Evolutionary conservation across 2,329 filamentous ascomycete species (phyloP), one percentile per base, ranked within the genome.

Genomic region (Microcyclosporella mali): DNA sequence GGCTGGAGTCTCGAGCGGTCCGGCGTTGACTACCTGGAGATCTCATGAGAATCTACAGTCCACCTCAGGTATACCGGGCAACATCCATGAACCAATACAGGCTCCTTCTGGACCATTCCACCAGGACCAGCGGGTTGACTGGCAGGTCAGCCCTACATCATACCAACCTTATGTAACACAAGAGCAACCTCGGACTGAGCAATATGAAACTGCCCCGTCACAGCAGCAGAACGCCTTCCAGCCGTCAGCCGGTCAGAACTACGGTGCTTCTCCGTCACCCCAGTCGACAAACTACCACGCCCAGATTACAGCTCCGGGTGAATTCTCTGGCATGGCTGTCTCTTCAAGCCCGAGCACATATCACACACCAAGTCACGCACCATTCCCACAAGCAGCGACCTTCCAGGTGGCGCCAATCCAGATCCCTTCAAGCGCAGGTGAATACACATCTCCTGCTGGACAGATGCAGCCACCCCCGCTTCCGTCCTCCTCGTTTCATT

Each of bases 391-490:
- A 35, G 42, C 49, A 32, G 27, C 48, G 25, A 37, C 45, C 1
- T 53, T 53, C 35, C 52, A 55, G 33, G 45, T 56, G 21, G 38
- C 43, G 19, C 51, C 55, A 10, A 53, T 58, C 40, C 53, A 50
- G 45, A 47, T 53, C 11, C 46, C 48, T n/a, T 37, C 49, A 15
- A 36, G 41, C 18, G 45, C 27, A 3, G 30, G 41, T n/a, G 51
- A 50, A 30, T 56, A 57, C 43, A 45, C 43, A 10, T 45, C 51
- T 36, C 48, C 53, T 11, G 53, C 57, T 17, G 45, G 48, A 18
- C 55, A 55, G 28, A 52, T 60, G 52, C 56, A 57, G 33, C 48
- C 56, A 25, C 56, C 52, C 16, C 51, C 55, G 33, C 40, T 55
- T 2, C 45, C 55, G 12, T 45, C 50, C 28, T 33, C 53, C 17